phyloP scores from a whole-genome alignment of 23 red algal genomes.

The Gracilaria domingensis region DNA sequence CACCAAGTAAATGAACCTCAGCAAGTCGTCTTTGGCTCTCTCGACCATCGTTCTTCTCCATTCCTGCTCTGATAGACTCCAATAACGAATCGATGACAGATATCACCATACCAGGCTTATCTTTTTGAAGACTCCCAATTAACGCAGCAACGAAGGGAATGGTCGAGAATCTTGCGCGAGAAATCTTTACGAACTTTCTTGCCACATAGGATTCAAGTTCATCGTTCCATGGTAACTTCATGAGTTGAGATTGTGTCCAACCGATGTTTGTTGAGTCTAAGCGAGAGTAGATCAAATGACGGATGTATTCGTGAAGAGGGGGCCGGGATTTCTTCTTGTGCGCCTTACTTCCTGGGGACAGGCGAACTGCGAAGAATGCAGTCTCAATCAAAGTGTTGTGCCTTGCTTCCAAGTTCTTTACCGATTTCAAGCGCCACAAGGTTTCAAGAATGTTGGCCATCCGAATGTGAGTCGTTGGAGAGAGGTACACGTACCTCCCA shows the following conservation, averaged over 20 bases:
- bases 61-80: slow-evolving; percentile 70
- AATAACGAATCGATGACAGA: slow-evolving; percentile 73
- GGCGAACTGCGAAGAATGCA: slow-evolving; percentile 76
- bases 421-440: slow-evolving; percentile 88
- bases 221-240: slow-evolving; percentile 87
- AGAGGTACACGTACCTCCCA: slow-evolving; percentile 75
- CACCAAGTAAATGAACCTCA: slow-evolving; percentile 82
- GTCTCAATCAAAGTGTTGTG: slow-evolving; percentile 92
- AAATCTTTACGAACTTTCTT: slow-evolving; percentile 82
- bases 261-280: slow-evolving; percentile 54
- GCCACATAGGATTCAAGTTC: slow-evolving; percentile 86
- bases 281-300: slow-evolving; percentile 68
- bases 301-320: slow-evolving; percentile 89
- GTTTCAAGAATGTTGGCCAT: slow-evolving; percentile 89
- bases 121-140: slow-evolving; percentile 59
- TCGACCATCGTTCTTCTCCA: slow-evolving; percentile 86
- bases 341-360: slow-evolving; percentile 43
- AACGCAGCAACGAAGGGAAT: slow-evolving; percentile 72
- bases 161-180: slow-evolving; percentile 71
- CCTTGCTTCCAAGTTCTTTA: slow-evolving; percentile 85
- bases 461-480: slow-evolving; percentile 68
- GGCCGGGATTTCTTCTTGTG: slow-evolving; percentile 66
- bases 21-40: slow-evolving; percentile 86
- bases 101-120: slow-evolving; percentile 62
- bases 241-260: slow-evolving; percentile 80